Evolutionary conservation across 2,329 filamentous ascomycete genomes (phyloP).

Genomic region (Ceratocystiopsis sp.): DNA sequence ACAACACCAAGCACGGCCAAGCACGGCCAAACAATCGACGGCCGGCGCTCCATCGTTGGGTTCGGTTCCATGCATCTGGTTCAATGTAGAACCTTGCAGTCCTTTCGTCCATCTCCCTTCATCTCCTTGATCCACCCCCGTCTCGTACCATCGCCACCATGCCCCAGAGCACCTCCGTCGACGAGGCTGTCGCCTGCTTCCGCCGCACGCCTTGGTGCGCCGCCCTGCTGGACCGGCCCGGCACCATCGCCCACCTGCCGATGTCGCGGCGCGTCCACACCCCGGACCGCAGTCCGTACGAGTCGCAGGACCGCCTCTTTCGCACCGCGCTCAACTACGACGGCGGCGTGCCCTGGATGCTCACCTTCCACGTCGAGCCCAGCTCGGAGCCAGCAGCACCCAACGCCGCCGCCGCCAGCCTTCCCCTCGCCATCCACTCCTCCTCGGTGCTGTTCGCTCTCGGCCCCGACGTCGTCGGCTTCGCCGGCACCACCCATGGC

Average conservation of each 20-base stretch:
- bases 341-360: slow-evolving; percentile 10
- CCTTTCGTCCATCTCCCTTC: neutral
- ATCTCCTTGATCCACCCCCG: neutral
- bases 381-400: neutral
- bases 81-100: no score
- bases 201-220: slow-evolving; percentile 4
- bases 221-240: slow-evolving; percentile 4
- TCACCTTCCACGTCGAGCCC: slow-evolving; percentile 11
- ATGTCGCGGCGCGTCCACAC: neutral
- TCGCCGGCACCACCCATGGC: slow-evolving; percentile 13
- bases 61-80: no score
- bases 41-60: no score
- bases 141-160: neutral
- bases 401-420: neutral
- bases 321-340: slow-evolving; percentile 4
- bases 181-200: slow-evolving; percentile 6
- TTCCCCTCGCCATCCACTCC: slow-evolving; percentile 7
- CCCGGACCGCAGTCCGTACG: neutral
- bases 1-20: no score
- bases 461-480: slow-evolving; percentile 11
- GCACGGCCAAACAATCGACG: no score
- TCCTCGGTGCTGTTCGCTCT: slow-evolving; percentile 11
- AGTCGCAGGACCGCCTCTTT: slow-evolving; percentile 7
- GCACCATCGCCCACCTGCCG: neutral
- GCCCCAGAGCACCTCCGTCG: slow-evolving; percentile 1